Conservation (phyloP, 495 filamentous ascomycete species). For the Penicilliopsis zonata region DNA sequence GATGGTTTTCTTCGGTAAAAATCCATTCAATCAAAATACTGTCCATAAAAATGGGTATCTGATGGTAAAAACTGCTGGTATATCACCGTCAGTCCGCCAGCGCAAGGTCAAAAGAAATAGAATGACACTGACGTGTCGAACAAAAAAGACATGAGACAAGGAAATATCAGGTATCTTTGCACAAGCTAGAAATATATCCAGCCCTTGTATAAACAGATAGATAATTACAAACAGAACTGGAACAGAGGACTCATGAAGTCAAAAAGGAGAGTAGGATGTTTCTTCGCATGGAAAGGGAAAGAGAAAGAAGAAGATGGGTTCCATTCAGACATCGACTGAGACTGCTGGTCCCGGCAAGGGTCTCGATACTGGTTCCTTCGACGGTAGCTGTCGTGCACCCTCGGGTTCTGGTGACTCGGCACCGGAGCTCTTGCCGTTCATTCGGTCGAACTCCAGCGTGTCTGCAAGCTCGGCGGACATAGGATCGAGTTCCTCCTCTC, state of each 20-base stretch:
- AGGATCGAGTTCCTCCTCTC: slow-evolving; percentile 37
- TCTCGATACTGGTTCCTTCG: slow-evolving; percentile 13
- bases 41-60: too few species aligned
- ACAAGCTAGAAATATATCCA: not conserved
- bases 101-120: too few species aligned
- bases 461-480: slow-evolving; percentile 36
- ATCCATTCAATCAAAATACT: too few species aligned
- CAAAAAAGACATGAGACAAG: too few species aligned
- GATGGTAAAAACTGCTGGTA: too few species aligned
- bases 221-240: too few species aligned
- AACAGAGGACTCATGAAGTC: slow-evolving; percentile 17
- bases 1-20: too few species aligned
- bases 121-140: too few species aligned
- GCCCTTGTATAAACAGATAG: not conserved
- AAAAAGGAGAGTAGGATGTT: slow-evolving; percentile 33
- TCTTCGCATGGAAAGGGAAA: slow-evolving; percentile 14
- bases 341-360: slow-evolving; percentile 16
- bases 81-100: too few species aligned
- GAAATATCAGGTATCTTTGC: not conserved
- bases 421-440: slow-evolving; percentile 24
- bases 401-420: slow-evolving; percentile 18
- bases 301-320: not conserved
- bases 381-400: slow-evolving; percentile 7
- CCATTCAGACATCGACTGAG: slow-evolving; percentile 23
- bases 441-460: slow-evolving; percentile 34